These are phyloP conservation scores for Aspergillus sp. DNA, from an alignment of 2,329 filamentous ascomycete genomes.

Conservation along the genomic window DNA sequence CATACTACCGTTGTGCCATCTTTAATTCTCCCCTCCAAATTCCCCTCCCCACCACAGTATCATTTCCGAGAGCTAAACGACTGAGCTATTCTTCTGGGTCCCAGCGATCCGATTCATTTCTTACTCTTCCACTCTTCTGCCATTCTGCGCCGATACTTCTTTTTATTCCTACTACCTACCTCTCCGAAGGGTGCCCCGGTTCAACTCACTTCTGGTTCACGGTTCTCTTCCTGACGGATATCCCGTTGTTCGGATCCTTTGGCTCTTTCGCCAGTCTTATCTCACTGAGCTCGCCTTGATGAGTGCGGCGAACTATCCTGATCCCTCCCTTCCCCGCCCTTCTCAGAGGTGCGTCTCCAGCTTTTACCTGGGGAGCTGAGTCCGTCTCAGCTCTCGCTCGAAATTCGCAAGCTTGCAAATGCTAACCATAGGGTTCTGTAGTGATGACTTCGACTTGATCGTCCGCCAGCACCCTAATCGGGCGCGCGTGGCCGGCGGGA, in stretches of 20 bases:
- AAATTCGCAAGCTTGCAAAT: constrained; percentile 26
- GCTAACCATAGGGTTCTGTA: constrained; percentile 46
- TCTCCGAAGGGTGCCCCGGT: constrained; percentile 18
- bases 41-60: constrained; percentile 22
- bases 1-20: constrained; percentile 26
- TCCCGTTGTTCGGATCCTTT: constrained; percentile 22
- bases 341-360: constrained; percentile 39
- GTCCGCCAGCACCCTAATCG: constrained; percentile 68
- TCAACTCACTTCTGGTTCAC: constrained; percentile 25
- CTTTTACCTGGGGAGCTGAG: constrained; percentile 14
- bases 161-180: constrained; percentile 15
- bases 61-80: constrained; percentile 13
- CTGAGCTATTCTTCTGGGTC: constrained; percentile 16
- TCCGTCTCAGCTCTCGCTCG: constrained; percentile 30
- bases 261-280: constrained; percentile 22
- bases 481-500: constrained; percentile 68
- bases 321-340: constrained; percentile 44
- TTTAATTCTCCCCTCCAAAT: constrained; percentile 19
- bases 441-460: constrained; percentile 56
- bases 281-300: constrained; percentile 37
- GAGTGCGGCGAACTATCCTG: constrained; percentile 43
- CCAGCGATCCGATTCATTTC: constrained; percentile 25
- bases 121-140: constrained; percentile 21
- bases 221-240: constrained; percentile 21
- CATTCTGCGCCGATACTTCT: constrained; percentile 24